Evolutionary conservation across 306 rosid genomes (phyloP).

Genomic region (Lathyrus sativus): DNA sequence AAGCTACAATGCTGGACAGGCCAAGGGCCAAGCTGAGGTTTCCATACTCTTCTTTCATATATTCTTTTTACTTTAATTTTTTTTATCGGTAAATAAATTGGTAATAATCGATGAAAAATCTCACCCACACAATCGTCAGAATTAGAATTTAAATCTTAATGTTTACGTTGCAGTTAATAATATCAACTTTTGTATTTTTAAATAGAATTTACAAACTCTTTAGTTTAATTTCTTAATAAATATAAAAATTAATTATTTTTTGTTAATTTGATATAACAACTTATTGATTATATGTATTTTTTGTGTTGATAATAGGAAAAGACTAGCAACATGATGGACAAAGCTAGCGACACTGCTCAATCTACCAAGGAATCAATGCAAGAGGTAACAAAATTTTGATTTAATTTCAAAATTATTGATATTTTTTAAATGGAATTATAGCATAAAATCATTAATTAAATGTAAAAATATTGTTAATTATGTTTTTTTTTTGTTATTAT

Average conservation of each 20-base stretch:
- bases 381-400: conserved; percentile 30
- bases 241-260: background rate
- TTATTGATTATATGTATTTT: background rate
- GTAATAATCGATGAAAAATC: too few relatives aligned
- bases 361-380: conserved; percentile 53
- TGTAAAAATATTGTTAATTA: background rate
- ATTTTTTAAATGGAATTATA: background rate
- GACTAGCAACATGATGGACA: conserved; percentile 48
- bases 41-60: background rate
- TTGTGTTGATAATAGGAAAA: conserved; percentile 53
- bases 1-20: conserved; percentile 57
- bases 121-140: too few relatives aligned
- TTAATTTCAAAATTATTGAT: background rate
- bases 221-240: background rate
- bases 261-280: background rate
- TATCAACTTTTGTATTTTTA: too few relatives aligned
- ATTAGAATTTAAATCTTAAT: too few relatives aligned
- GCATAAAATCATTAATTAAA: background rate
- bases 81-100: too few relatives aligned
- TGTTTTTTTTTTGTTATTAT: background rate
- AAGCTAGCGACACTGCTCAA: conserved; percentile 51
- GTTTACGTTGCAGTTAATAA: too few relatives aligned
- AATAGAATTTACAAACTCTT: too few relatives aligned
- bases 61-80: background rate
- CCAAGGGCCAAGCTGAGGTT: conserved; percentile 68